Evolutionary conservation across 129 eudicot genomes (phyloP), one percentile per base, ranked within the genome.

Genomic region (Arctium minus): DNA sequence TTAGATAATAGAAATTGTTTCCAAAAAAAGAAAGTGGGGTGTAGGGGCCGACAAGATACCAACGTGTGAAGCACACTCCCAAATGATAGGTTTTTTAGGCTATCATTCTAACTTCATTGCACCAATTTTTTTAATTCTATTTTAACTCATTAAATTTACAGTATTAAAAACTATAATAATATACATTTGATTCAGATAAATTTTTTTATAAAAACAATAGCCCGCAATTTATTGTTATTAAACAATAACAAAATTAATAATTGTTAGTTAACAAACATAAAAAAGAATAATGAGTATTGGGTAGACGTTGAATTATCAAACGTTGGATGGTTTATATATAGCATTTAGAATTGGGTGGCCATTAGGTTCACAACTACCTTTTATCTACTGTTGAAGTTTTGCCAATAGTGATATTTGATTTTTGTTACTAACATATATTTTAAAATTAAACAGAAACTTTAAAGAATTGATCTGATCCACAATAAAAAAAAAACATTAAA

Each of bases 11-110:
- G 74, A 29, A 64, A 78, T 78, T 72, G 70, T 78, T 78, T 32
- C 83, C 72, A 60, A 39, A 72, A 83, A 8, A 31, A 72, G 86
- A 84, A 82, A 56, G 83, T 84, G 86, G 72, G 76, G 6, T 7
- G 33, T 68, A n/a, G 86, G 85, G 81, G 82, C 86, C 81, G 86
- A 83, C 77, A 70, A 6, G 44, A 78, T 46, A 60, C 83, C 79
- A 72, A 84, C 87, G 87, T 84, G 87, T 78, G 83, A 83, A 78
- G 83, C 86, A 83, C 74, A 83, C 86, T 77, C 82, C 83, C 83
- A 78, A 72, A 74, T 84, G 86, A 84, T 60, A 62, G 48, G 79
- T 42, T 72, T 84, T 67, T 78, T 60, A 60, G 65, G 71, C 71
- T 80, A 70, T 83, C 67, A 33, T 75, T 31, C 53, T 33, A 62